Percentiles rank a stretch among this genome's conserved stretches.
phyloP scores from a whole-genome alignment of 116 monocot species.

The Dioscorea cayenensis region DNA sequence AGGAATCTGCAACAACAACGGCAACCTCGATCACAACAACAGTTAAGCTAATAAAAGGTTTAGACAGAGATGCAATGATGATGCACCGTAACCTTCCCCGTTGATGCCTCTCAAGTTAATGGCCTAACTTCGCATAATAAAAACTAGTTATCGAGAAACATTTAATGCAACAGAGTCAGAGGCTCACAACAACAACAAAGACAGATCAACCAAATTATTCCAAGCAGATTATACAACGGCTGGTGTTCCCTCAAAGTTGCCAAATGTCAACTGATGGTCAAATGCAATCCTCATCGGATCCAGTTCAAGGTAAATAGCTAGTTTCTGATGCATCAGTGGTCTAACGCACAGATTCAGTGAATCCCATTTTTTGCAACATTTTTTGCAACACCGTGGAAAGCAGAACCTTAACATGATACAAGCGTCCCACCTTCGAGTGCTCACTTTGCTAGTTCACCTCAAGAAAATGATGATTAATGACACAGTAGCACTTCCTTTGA shows the following conservation, averaged over 20 bases:
- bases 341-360: constrained; percentile 33
- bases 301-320: constrained; percentile 34
- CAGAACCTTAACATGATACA: constrained; percentile 41
- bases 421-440: constrained; percentile 11
- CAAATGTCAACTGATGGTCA: constrained; percentile 39
- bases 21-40: constrained; percentile 27
- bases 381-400: constrained; percentile 44
- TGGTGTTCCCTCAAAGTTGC: constrained; percentile 53
- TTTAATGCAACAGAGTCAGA: constrained; percentile 37
- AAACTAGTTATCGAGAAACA: constrained; percentile 54
- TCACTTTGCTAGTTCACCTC: constrained; percentile 28
- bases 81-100: constrained; percentile 54
- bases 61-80: constrained; percentile 46
- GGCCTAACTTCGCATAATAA: constrained; percentile 25
- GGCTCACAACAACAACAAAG: constrained; percentile 35
- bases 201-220: constrained; percentile 44
- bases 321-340: constrained; percentile 17
- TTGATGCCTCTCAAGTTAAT: constrained; percentile 45
- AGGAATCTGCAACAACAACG: constrained; percentile 35
- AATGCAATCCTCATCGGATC: constrained; percentile 22
- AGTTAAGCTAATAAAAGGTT: constrained; percentile 54
- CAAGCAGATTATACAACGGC: constrained; percentile 44
- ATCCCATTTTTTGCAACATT: constrained; percentile 28
- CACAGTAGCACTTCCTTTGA: constrained; percentile 25
- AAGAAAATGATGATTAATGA: constrained; percentile 40